Percentiles rank a stretch among this genome's conserved stretches.
phyloP scores from a whole-genome alignment of 345 rosid species.

The Populus tremula region DNA sequence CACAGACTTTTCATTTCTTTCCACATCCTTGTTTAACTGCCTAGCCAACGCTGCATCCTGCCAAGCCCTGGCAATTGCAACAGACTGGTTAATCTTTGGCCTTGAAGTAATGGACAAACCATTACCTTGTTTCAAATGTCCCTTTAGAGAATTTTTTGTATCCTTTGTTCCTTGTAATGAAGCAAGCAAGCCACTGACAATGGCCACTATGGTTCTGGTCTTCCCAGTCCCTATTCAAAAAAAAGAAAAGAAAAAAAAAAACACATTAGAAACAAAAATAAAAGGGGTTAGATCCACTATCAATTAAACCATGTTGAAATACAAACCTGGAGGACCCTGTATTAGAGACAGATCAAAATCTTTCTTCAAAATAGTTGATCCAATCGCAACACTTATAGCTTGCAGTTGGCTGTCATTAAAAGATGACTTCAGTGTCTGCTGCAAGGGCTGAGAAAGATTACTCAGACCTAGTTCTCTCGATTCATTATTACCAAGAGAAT shows the following conservation, averaged over 20 bases:
- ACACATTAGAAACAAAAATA: slow-evolving; percentile 1
- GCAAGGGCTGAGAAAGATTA: slow-evolving; percentile 63
- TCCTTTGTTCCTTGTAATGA: slow-evolving; percentile 39
- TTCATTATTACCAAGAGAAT: slow-evolving; percentile 34
- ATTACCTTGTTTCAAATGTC: slow-evolving; percentile 39
- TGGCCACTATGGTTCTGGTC: slow-evolving; percentile 92
- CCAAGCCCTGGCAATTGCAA: slow-evolving; percentile 86
- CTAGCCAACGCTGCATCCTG: slow-evolving; percentile 95
- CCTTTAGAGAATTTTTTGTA: slow-evolving; percentile 26
- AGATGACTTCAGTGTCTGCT: slow-evolving; percentile 60
- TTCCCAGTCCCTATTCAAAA: slow-evolving; percentile 75
- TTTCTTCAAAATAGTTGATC: slow-evolving; percentile 45
- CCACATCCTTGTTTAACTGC: slow-evolving; percentile 58
- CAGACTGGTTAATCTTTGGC: slow-evolving; percentile 56
- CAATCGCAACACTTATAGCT: slow-evolving; percentile 66
- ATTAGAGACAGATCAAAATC: slow-evolving; percentile 77
- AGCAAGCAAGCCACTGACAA: slow-evolving; percentile 84
- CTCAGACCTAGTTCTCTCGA: slow-evolving; percentile 40
- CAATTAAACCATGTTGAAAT: slow-evolving; percentile 4
- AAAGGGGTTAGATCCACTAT: background rate
- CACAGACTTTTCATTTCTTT: slow-evolving; percentile 37
- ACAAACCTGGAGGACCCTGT: slow-evolving; percentile 98
- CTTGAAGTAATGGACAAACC: slow-evolving; percentile 39
- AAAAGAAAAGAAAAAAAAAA: slow-evolving; percentile 5
- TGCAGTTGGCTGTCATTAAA: slow-evolving; percentile 86